A percentile compares a stretch with the other conserved stretches of the same genome.
Conservation (phyloP, 2,329 filamentous ascomycete species). For the Huntiella abstrusa region DNA sequence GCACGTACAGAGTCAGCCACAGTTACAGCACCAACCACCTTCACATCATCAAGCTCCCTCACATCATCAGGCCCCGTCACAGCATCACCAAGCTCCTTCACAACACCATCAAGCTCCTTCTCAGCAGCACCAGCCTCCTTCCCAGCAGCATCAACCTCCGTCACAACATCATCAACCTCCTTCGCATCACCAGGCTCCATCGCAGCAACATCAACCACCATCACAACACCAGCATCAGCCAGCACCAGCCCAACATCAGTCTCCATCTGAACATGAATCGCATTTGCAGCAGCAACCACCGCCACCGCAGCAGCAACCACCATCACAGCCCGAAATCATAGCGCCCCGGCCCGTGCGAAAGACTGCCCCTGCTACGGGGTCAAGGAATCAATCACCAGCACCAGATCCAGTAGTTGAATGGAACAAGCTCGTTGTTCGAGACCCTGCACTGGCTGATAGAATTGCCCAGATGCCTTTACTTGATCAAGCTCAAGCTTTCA, state of each 20-base stretch:
- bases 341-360: conserved; percentile 12
- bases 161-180: conserved; percentile 24
- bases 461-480: conserved; percentile 1
- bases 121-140: not conserved
- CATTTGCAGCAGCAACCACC: conserved; percentile 24
- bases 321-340: conserved; percentile 7
- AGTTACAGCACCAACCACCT: conserved; percentile 24
- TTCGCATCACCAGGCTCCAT: conserved; percentile 13
- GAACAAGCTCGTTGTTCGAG: conserved; percentile 57
- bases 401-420: conserved; percentile 49
- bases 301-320: not conserved
- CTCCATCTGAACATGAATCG: conserved; percentile 20
- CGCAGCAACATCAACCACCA: too few relatives aligned
- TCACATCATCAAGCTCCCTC: too few relatives aligned
- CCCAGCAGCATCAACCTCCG: too few relatives aligned
- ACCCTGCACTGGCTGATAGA: conserved; percentile 29
- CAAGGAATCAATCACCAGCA: conserved; percentile 18
- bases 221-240: too few relatives aligned
- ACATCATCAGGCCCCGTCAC: conserved; percentile 13
- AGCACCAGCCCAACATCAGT: too few relatives aligned
- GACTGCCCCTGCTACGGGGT: conserved; percentile 1
- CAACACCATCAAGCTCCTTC: not conserved
- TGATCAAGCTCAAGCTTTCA: conserved; percentile 1
- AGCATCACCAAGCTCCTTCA: not conserved
- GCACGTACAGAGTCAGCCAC: not conserved